Percentiles rank a stretch among this genome's conserved stretches.
These are phyloP conservation scores for Fusarium piperis DNA, from an alignment of 2,329 filamentous ascomycete genomes.

Conservation along the genomic window DNA sequence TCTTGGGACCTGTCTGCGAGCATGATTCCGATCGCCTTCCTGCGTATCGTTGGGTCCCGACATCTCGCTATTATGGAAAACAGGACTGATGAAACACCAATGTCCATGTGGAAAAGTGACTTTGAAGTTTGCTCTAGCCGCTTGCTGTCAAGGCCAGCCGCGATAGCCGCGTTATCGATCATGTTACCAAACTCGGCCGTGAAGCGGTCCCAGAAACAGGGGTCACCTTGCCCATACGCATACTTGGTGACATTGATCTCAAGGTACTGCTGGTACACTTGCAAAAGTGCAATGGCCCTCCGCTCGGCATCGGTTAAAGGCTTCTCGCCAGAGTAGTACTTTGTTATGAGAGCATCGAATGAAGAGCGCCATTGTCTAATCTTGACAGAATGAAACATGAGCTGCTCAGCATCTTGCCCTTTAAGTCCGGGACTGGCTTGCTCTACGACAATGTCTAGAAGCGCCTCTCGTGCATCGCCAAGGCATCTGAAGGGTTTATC, in stretches of 20 bases:
- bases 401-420: not conserved
- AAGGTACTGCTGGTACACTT: conserved; percentile 15
- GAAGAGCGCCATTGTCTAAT: conserved; percentile 6
- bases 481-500: conserved; percentile 1
- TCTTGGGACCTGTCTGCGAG: conserved; percentile 16
- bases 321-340: not conserved
- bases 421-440: conserved; percentile 18
- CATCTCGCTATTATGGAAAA: conserved; percentile 20
- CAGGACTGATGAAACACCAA: conserved; percentile 14
- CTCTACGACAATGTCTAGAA: conserved; percentile 16
- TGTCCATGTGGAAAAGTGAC: conserved; percentile 13
- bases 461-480: conserved; percentile 1
- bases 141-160: not conserved
- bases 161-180: not conserved
- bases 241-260: conserved; percentile 24
- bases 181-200: conserved; percentile 8
- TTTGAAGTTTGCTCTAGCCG: not conserved
- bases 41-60: conserved; percentile 10
- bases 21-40: conserved; percentile 16
- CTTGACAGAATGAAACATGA: not conserved
- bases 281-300: conserved; percentile 12
- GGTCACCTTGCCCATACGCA: conserved; percentile 5
- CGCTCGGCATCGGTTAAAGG: not conserved
- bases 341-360: not conserved
- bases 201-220: conserved; percentile 27